These are phyloP conservation scores for Mimosa bimucronata DNA, from an alignment of 306 rosid species.

Conservation along the genomic window DNA sequence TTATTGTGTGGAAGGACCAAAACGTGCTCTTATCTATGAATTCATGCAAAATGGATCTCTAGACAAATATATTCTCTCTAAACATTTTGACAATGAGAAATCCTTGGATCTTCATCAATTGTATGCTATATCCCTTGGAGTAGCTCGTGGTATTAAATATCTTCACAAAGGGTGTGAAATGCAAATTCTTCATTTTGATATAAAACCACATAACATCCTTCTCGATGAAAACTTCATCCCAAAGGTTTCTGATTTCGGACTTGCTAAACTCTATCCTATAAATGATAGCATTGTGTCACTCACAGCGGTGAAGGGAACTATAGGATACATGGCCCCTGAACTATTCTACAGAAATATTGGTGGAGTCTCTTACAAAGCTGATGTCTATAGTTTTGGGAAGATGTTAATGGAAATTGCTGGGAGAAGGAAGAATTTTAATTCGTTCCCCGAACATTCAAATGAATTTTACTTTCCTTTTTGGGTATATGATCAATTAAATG, in stretches of 20 bases:
- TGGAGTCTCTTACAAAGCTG: neutral
- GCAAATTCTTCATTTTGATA: slow-evolving; percentile 5
- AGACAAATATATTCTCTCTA: slow-evolving; percentile 12
- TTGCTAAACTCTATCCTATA: slow-evolving; percentile 24
- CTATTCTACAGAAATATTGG: neutral
- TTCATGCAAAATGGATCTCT: slow-evolving; percentile 35
- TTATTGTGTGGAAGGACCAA: neutral
- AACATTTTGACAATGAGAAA: neutral
- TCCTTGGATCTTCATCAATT: neutral
- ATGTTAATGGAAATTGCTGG: neutral
- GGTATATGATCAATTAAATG: slow-evolving; percentile 11
- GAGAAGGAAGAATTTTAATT: neutral
- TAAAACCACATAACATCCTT: slow-evolving; percentile 31
- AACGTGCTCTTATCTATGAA: slow-evolving; percentile 19
- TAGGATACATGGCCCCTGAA: neutral
- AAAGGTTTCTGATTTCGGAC: slow-evolving; percentile 41
- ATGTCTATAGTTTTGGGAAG: neutral
- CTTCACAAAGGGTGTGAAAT: neutral
- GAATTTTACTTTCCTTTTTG: slow-evolving; percentile 39
- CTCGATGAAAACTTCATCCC: slow-evolving; percentile 24
- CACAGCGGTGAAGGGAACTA: neutral
- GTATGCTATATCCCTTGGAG: slow-evolving; percentile 31
- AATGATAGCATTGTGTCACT: slow-evolving; percentile 30
- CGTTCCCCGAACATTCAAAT: neutral
- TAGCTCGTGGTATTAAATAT: slow-evolving; percentile 28